These are phyloP conservation scores for Metarhizium brunneum DNA, from an alignment of 2,329 filamentous ascomycete genomes.

Conservation along the genomic window DNA sequence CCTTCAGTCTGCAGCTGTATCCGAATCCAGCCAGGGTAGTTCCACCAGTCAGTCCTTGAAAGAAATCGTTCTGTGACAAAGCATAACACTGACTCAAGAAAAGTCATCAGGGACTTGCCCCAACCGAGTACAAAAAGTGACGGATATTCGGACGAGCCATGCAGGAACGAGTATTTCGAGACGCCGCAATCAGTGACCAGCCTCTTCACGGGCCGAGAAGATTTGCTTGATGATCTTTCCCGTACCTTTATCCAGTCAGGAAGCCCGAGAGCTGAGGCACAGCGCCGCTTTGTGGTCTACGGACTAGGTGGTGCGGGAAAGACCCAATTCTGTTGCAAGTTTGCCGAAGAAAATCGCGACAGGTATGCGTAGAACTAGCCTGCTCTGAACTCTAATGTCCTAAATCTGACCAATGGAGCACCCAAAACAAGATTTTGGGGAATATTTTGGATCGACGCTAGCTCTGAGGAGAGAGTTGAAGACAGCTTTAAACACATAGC, in stretches of 20 bases:
- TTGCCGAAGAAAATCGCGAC: background rate
- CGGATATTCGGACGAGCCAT: too few relatives aligned
- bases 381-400: background rate
- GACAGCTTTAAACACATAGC: conserved; percentile 22
- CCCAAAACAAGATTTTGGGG: background rate
- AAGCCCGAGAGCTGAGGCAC: background rate
- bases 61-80: too few relatives aligned
- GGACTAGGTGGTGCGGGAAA: conserved; percentile 30
- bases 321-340: conserved; percentile 18
- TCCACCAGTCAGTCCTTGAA: too few relatives aligned
- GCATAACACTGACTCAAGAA: too few relatives aligned
- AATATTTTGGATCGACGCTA: conserved; percentile 29
- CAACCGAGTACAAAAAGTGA: too few relatives aligned
- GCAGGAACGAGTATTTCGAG: background rate
- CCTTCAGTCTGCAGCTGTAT: too few relatives aligned
- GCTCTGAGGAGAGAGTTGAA: conserved; percentile 15
- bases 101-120: too few relatives aligned
- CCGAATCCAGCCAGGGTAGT: too few relatives aligned
- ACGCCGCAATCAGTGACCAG: background rate
- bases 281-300: background rate
- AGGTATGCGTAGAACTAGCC: background rate
- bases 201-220: background rate
- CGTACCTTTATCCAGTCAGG: background rate
- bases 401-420: background rate
- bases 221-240: background rate